Percentiles rank a stretch among this genome's conserved stretches.
phyloP scores from a whole-genome alignment of 345 rosid genomes.

The Salix purpurea region DNA sequence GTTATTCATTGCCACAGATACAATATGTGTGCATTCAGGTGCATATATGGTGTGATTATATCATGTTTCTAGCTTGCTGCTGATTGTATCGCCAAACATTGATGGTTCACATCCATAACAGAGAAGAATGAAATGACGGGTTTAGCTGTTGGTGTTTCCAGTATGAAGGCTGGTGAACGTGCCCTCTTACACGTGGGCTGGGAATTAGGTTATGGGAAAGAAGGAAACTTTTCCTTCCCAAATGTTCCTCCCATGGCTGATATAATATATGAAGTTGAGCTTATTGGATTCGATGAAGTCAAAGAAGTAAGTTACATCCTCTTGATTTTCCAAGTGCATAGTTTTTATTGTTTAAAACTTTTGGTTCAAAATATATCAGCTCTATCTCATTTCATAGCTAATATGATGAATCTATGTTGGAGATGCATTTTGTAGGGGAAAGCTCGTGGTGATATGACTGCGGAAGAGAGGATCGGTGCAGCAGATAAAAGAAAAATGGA shows the following conservation, averaged over 20 bases:
- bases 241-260: conserved; percentile 93
- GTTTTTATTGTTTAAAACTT: conserved; percentile 1
- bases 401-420: not conserved
- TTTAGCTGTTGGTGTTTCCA: conserved; percentile 76
- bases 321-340: not conserved
- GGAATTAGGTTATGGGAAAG: conserved; percentile 94
- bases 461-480: conserved; percentile 85
- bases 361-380: not conserved
- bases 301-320: conserved; percentile 62
- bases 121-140: conserved; percentile 92
- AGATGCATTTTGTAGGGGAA: conserved; percentile 56
- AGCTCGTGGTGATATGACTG: conserved; percentile 95
- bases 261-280: conserved; percentile 79
- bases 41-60: not conserved
- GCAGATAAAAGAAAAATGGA: conserved; percentile 95
- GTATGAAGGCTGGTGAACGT: conserved; percentile 90
- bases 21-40: not conserved
- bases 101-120: conserved; percentile 28
- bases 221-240: conserved; percentile 93
- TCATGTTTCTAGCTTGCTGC: not conserved
- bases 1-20: not conserved
- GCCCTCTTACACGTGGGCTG: conserved; percentile 75
- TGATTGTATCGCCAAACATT: conserved; percentile 1
- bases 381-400: conserved; percentile 1
- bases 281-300: conserved; percentile 94